A percentile compares a stretch with the other conserved stretches of the same genome.
Conservation (phyloP, 768 basidiomycete species). For the Tubosaeta sp. region DNA sequence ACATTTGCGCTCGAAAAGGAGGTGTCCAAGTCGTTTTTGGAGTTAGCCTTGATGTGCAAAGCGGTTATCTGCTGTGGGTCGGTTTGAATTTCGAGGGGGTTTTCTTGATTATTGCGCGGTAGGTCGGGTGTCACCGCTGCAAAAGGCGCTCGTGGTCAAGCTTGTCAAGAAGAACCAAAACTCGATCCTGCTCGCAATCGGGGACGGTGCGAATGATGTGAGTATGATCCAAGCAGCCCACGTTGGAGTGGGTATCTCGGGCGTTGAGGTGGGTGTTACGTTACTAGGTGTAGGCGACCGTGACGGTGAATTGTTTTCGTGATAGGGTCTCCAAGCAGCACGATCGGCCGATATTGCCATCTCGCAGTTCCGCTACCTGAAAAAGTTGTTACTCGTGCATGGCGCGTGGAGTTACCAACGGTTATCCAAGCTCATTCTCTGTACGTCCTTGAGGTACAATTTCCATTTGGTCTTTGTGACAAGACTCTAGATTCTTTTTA, state of each 20-base stretch:
- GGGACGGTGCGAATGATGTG: conserved; percentile 97
- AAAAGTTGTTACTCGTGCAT: conserved; percentile 93
- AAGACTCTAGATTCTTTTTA: conserved; percentile 87
- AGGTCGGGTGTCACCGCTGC: conserved; percentile 96
- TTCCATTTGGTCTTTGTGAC: background rate
- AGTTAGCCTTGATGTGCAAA: conserved; percentile 96
- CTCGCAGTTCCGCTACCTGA: conserved; percentile 93
- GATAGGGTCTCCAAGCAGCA: conserved; percentile 95
- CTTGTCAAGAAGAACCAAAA: conserved; percentile 98
- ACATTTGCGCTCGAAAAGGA: conserved; percentile 92
- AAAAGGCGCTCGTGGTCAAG: conserved; percentile 97
- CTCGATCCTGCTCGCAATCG: conserved; percentile 91
- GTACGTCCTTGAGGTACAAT: conserved; percentile 45
- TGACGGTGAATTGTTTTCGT: background rate
- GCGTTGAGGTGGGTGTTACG: conserved; percentile 69
- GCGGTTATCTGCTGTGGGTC: conserved; percentile 92
- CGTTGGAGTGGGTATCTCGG: conserved; percentile 96
- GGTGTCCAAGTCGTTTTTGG: conserved; percentile 83
- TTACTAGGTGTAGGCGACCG: too few relatives aligned
- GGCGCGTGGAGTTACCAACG: conserved; percentile 99
- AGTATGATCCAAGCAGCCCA: conserved; percentile 99
- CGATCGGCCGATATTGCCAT: conserved; percentile 97
- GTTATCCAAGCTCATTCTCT: conserved; percentile 91
- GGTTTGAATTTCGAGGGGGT: background rate
- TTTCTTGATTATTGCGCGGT: background rate